A percentile compares a stretch with the other conserved stretches of the same genome.
phyloP scores from a whole-genome alignment of 192 early-diverging fungal species.

The Nowakowskiella sp. region DNA sequence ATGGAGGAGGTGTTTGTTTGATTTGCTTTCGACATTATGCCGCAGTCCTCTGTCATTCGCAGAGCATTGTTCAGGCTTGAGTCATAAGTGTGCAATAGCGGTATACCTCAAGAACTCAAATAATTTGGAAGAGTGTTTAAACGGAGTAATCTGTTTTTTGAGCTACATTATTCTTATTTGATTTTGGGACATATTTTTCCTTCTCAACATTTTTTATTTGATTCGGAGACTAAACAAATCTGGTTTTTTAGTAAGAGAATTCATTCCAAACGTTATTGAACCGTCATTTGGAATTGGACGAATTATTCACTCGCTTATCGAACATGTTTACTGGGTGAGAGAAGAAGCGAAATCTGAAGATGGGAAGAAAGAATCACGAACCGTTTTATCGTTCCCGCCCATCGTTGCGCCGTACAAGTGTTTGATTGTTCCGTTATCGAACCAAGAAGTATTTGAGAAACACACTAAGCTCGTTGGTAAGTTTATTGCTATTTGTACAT shows the following conservation, averaged over 20 bases:
- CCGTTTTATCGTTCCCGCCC: slow-evolving; percentile 84
- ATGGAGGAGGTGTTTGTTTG: too few species aligned
- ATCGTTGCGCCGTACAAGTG: slow-evolving; percentile 93
- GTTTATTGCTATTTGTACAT: background rate
- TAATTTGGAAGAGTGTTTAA: background rate
- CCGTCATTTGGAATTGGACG: slow-evolving; percentile 99
- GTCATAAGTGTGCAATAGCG: slow-evolving; percentile 51
- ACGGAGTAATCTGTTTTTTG: slow-evolving; percentile 5
- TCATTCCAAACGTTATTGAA: slow-evolving; percentile 97
- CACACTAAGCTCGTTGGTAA: slow-evolving; percentile 50
- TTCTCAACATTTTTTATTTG: background rate
- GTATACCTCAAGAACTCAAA: slow-evolving; percentile 1
- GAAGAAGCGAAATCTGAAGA: too few species aligned
- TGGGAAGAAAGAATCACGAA: slow-evolving; percentile 84
- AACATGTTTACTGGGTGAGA: slow-evolving; percentile 89
- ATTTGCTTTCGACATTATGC: background rate
- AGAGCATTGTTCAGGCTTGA: slow-evolving; percentile 46
- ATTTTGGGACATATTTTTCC: slow-evolving; percentile 8
- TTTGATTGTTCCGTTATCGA: slow-evolving; percentile 79
- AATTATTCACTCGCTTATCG: slow-evolving; percentile 91
- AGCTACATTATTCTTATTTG: slow-evolving; percentile 4
- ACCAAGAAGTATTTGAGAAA: slow-evolving; percentile 69
- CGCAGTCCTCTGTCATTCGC: slow-evolving; percentile 15
- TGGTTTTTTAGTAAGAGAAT: slow-evolving; percentile 68
- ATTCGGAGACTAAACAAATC: slow-evolving; percentile 1